These are phyloP conservation scores for Globisporangium orthogonon DNA, from an alignment of 352 stramenopile species.

Conservation along the genomic window DNA sequence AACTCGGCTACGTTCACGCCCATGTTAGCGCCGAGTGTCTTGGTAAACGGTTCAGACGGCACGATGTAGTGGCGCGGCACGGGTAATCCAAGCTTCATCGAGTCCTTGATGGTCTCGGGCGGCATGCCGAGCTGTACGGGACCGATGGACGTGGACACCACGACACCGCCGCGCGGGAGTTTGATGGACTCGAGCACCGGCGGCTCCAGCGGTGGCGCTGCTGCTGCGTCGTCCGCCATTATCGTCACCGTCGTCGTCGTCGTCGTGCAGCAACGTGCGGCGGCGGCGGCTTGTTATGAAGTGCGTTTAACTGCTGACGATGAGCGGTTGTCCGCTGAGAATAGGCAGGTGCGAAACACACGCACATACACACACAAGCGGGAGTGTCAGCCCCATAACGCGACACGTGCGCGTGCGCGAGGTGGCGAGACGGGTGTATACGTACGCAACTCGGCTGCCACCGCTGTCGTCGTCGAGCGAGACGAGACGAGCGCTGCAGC, in stretches of 20 bases:
- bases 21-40: slow-evolving; percentile 91
- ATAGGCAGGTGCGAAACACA: background rate
- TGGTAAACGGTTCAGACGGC: slow-evolving; percentile 92
- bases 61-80: slow-evolving; percentile 95
- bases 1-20: slow-evolving; percentile 96
- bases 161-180: slow-evolving; percentile 65
- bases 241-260: background rate
- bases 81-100: slow-evolving; percentile 89
- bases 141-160: slow-evolving; percentile 72
- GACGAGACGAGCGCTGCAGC: too few species aligned
- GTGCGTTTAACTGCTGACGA: too few species aligned
- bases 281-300: too few species aligned
- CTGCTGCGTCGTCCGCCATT: slow-evolving; percentile 11
- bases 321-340: background rate
- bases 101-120: slow-evolving; percentile 97
- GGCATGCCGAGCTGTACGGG: slow-evolving; percentile 91
- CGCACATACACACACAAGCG: too few species aligned
- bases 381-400: too few species aligned
- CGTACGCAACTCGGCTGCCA: background rate
- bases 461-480: background rate
- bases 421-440: too few species aligned
- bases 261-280: background rate
- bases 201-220: slow-evolving; percentile 9
- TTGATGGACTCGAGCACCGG: slow-evolving; percentile 54
- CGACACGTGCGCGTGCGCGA: too few species aligned